Evolutionary conservation across 2,329 filamentous ascomycete species (phyloP), one percentile per base, ranked within the genome.

Genomic region (Aspergillus sp.): DNA sequence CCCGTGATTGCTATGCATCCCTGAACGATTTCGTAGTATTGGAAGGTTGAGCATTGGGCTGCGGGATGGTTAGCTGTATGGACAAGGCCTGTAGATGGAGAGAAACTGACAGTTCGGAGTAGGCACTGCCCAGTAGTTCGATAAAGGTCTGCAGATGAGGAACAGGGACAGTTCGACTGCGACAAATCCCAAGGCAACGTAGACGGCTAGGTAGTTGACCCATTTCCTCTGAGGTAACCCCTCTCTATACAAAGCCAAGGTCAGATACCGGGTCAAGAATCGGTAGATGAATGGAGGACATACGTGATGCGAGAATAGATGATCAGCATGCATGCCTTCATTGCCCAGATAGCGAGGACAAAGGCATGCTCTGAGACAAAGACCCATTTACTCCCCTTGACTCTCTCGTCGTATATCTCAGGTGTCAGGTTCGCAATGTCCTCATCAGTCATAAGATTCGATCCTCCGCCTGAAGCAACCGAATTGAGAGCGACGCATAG

Each of bases 361-460:
- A 89, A 88, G 65, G 82, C 80, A 70, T 87, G 78, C 62, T 88
- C 85, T 3, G 84, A 82, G 8, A 86, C 80, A 39, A 87, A 75
- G 1, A 87, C 84, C 75, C 85, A 81, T 76, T 88, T 88, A 46
- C 83, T 86, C 11, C 85, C 86, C 39, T 69, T 73, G 0, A 75
- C 68, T 49, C 83, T 75, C 33, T 77, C 72, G 3, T 61, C 64
- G 47, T 80, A 77, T 37, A 75, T 76, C 0, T 73, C 60, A 0
- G 79, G 74, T 0, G 84, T 84, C 48, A 87, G 72, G 3, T 68
- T 60, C 0, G 70, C 65, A 0, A 72, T 69, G 27, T 84, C 75
- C 15, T 77, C 71, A 0, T 80, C 77, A 17, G 81, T 75, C 71
- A 87, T 84, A 17, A 87, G 75, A 64, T 88, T 88, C 43, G 82